Evolutionary conservation across 2,329 filamentous ascomycete genomes (phyloP).

Genomic region (Stagonosporopsis tanaceti): DNA sequence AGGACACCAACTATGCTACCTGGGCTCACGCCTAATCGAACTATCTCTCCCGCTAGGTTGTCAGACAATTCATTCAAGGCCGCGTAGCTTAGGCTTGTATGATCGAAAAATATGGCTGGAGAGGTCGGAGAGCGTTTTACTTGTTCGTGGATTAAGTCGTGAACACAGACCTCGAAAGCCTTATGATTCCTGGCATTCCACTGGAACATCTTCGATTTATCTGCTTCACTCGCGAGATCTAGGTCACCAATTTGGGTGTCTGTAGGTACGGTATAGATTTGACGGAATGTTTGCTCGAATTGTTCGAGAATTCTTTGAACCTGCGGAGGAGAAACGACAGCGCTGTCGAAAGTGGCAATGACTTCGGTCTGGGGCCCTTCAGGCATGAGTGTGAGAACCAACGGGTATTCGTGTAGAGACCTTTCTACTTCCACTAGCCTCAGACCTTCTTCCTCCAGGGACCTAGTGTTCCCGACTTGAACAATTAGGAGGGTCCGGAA

Average conservation of each 20-base stretch:
- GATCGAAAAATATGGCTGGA: background rate
- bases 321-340: too few relatives aligned
- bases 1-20: constrained; percentile 22
- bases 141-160: constrained; percentile 4
- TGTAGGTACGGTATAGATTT: too few relatives aligned
- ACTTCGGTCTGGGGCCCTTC: background rate
- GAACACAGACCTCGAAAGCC: constrained; percentile 2
- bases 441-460: background rate
- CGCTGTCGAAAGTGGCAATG: too few relatives aligned
- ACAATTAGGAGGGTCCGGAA: constrained; percentile 4
- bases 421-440: background rate
- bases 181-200: background rate
- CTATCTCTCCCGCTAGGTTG: background rate
- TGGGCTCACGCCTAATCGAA: background rate
- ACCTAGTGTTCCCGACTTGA: background rate
- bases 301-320: too few relatives aligned
- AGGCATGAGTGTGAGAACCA: constrained; percentile 6
- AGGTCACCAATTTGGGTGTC: too few relatives aligned
- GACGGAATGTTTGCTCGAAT: too few relatives aligned
- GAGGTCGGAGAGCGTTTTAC: background rate
- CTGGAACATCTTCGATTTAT: too few relatives aligned
- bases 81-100: background rate
- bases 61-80: background rate
- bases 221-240: too few relatives aligned
- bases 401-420: constrained; percentile 6